Percentiles rank a stretch among this genome's conserved stretches.
phyloP scores from a whole-genome alignment of 176 grass and related monocot genomes.

The Avena atlantica region DNA sequence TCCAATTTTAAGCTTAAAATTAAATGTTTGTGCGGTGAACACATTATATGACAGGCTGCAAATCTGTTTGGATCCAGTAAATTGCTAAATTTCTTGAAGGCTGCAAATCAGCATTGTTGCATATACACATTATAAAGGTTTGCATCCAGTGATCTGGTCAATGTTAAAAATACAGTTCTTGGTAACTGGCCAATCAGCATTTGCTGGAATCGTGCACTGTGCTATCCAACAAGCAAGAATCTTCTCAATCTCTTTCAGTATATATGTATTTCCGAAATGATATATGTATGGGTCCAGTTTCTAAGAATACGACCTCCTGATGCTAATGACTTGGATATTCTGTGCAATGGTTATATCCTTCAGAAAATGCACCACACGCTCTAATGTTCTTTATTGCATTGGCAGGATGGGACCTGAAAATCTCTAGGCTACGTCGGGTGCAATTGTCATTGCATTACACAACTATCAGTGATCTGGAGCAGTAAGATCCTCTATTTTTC shows the following conservation, averaged over 20 bases:
- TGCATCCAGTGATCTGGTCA: conserved; percentile 15
- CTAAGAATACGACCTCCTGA: background rate
- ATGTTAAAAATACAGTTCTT: conserved; percentile 17
- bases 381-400: conserved; percentile 55
- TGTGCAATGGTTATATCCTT: conserved; percentile 14
- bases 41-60: background rate
- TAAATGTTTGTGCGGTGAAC: conserved; percentile 17
- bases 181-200: conserved; percentile 18
- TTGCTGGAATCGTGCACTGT: conserved; percentile 33
- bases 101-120: too few species aligned
- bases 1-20: conserved; percentile 11
- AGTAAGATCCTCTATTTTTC: conserved; percentile 67
- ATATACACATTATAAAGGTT: background rate
- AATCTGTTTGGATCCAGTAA: conserved; percentile 25
- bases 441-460: conserved; percentile 85
- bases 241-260: conserved; percentile 24
- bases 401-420: conserved; percentile 88
- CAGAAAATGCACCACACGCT: conserved; percentile 2
- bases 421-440: conserved; percentile 83
- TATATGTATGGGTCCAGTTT: conserved; percentile 14
- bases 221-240: conserved; percentile 27
- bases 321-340: conserved; percentile 23
- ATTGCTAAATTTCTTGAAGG: background rate
- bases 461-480: conserved; percentile 75
- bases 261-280: conserved; percentile 26